Percentiles rank a stretch among this genome's conserved stretches.
These are phyloP conservation scores for Starmerella bombi DNA, from an alignment of 805 yeast species.

Conservation along the genomic window DNA sequence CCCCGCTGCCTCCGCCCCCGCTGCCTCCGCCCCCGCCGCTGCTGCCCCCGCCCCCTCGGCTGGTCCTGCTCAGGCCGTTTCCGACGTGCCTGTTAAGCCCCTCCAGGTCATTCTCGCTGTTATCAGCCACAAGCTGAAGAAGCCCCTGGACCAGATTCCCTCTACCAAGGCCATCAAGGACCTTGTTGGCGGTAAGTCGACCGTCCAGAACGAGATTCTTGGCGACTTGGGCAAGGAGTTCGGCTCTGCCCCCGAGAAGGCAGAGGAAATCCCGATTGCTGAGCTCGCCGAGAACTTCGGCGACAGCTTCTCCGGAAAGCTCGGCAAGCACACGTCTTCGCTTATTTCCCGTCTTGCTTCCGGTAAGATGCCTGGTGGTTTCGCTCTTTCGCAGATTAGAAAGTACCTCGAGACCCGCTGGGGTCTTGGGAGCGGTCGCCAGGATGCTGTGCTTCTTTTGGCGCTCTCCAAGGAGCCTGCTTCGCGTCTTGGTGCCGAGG, in stretches of 20 bases:
- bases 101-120: constrained; percentile 67
- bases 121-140: constrained; percentile 93
- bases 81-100: constrained; percentile 87
- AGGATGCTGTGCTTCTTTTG: constrained; percentile 71
- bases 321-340: constrained; percentile 89
- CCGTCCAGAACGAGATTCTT: constrained; percentile 94
- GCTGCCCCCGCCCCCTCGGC: constrained; percentile 53
- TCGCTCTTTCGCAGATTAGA: constrained; percentile 81
- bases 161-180: constrained; percentile 90
- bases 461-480: constrained; percentile 89
- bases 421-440: constrained; percentile 91
- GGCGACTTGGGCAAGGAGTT: constrained; percentile 99
- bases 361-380: constrained; percentile 99
- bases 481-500: constrained; percentile 69
- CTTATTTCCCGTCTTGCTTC: constrained; percentile 83
- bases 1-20: constrained; percentile 44
- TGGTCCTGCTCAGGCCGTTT: constrained; percentile 70
- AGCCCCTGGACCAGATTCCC: constrained; percentile 72
- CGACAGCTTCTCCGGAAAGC: constrained; percentile 71
- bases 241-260: constrained; percentile 96
- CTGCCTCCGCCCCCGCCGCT: constrained; percentile 47
- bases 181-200: constrained; percentile 95
- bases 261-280: constrained; percentile 92
- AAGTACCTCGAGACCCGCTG: constrained; percentile 81
- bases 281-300: constrained; percentile 94